Percentiles rank a stretch among this genome's conserved stretches.
phyloP scores from a whole-genome alignment of 495 filamentous ascomycete species.

The Chaetomium tenue region DNA sequence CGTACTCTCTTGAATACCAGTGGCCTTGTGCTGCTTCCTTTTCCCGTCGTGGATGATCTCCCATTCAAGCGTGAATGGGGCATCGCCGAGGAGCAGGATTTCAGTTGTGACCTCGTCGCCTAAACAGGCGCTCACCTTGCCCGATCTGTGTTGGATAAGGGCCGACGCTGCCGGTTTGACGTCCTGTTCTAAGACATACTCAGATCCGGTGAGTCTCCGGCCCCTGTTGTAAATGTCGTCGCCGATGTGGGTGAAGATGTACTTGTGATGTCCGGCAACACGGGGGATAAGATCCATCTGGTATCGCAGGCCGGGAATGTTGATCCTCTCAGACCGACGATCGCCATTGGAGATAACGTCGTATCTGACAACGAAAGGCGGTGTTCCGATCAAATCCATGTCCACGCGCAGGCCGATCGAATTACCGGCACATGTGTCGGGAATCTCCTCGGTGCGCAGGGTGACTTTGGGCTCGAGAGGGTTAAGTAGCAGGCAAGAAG shows the following conservation, averaged over 20 bases:
- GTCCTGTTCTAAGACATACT: constrained; percentile 72
- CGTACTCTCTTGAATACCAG: constrained; percentile 56
- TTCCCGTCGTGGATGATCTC: constrained; percentile 90
- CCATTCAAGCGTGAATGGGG: constrained; percentile 87
- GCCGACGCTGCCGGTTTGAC: constrained; percentile 91
- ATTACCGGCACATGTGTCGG: constrained; percentile 90
- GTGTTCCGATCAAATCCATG: constrained; percentile 83
- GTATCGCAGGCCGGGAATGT: constrained; percentile 64
- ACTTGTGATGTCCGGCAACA: constrained; percentile 79
- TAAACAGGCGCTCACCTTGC: constrained; percentile 66
- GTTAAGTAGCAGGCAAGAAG: constrained; percentile 84
- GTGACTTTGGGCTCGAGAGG: constrained; percentile 80
- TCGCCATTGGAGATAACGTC: constrained; percentile 59
- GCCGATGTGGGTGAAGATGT: constrained; percentile 74
- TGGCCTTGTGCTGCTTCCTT: constrained; percentile 63
- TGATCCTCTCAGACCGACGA: constrained; percentile 36
- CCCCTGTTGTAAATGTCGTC: constrained; percentile 79
- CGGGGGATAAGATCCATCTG: constrained; percentile 82
- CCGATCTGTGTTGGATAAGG: constrained; percentile 56
- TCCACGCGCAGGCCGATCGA: constrained; percentile 86
- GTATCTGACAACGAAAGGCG: constrained; percentile 79
- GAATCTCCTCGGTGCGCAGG: constrained; percentile 72
- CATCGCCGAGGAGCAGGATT: constrained; percentile 72
- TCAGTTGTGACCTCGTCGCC: constrained; percentile 73
- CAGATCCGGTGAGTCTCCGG: constrained; percentile 50